Evolutionary conservation across 106 monocot species (phyloP), one percentile per base, ranked within the genome.

Genomic region (Apostasia shenzhenica): DNA sequence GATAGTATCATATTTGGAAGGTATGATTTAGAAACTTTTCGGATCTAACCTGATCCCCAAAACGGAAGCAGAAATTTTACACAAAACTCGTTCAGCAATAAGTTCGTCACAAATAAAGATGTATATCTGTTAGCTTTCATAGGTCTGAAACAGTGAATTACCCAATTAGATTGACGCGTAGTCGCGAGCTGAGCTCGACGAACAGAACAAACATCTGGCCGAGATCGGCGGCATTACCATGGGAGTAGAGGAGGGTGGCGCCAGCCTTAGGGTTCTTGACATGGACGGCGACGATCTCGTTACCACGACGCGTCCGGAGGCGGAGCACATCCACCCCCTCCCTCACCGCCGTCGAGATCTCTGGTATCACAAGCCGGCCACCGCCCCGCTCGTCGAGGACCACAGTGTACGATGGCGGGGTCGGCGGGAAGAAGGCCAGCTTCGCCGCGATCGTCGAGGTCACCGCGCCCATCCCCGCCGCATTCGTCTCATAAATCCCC

Each of bases 181-280:
- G 69, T 2, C 75, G 41, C 9, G 75, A n/a, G 54, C 75, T 69
- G 61, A 76, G 75, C 58, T 76, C 75, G 49, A 76, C 61, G 59
- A 76, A 76, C 44, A 76, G 69, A 7, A 61, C 8, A 54, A 76
- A 76, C 75, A 76, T 68, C 75, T 76, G 75, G 8, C 75, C 75
- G 14, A 76, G 52, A 69, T 76, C 75, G 45, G 75, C 75, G n/a
- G 75, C 75, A 61, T 76, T 76, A 42, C 75, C 75, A 52, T 76
- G 75, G 2, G 75, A 76, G 61, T 76, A 76, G 1, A 76, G 14
- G 52, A 76, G 45, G 0, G 75, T 76, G 40, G 68, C 59, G 9
- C 51, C 53, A 13, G 75, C 68, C 69, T 59, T 59, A 45, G 59
- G 26, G 12, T 76, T 52, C 57, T 69, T 76, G 52, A 76, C 50